Base-by-base conservation (phyloP, 2,329 filamentous ascomycete genomes). In the Pseudogymnoascus verrucosus region DNA sequence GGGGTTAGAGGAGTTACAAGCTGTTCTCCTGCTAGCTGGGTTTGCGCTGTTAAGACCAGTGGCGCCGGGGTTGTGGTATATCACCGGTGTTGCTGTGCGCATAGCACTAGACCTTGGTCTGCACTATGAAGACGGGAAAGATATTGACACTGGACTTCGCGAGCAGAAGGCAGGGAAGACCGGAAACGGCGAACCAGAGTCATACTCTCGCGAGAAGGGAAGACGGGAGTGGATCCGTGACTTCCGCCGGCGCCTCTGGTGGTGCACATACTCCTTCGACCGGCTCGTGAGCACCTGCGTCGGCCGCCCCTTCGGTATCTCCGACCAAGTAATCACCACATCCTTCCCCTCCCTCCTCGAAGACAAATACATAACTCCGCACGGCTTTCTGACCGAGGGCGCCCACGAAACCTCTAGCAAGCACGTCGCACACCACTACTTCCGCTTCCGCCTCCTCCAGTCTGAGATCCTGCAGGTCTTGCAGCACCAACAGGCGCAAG, bases 251-350 rank as follows among this genome's bases (percentile, higher is more conserved):
- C 84, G 93, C 34, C 80, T 98, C 12, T 98, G 93, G 92, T 98
- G 95, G 93, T 96, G 92, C 77, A 93, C 93, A 1, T 98, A 98
- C 76, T 93, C 91, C 4, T 86, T 98, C 63, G 93, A 98, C 75
- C 85, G 93, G n/a, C 85, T 98, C 4, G 93, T 98, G 61, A 95
- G 91, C 71, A 93, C 91, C 21, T 97, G 93, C 69, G 93, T 98
- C 26, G 93, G 93, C 39, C 83, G 93, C 63, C 95, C 93, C 5
- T 96, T 97, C 71, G 93, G 93, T 31, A 91, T 98, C 67, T 93
- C 89, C n/a, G 95, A 98, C 77, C 90, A 96, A 73, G 91, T 96
- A 67, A 91, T 98, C 70, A 98, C 93, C 12, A 97, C 93, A 0
- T 91, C 96, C 71, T 96, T 97, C 68, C 93, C 93, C 1, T 96